Conservation (phyloP, 371 early-diverging fungal genomes). For the Catenaria anguillulae region DNA sequence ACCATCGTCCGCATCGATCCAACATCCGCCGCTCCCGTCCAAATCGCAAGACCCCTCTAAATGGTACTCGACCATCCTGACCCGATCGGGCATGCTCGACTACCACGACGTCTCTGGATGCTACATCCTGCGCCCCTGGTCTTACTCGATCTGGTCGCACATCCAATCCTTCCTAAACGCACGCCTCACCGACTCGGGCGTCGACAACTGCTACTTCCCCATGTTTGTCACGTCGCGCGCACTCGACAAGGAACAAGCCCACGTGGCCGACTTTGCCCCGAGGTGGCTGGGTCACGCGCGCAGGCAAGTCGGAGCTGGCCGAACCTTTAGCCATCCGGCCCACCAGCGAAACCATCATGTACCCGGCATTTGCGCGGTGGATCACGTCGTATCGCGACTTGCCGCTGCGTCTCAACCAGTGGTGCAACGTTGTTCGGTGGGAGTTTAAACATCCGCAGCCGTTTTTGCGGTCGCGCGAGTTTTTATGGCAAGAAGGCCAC, state of each 20-base stretch:
- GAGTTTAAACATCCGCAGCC: slow-evolving; percentile 99
- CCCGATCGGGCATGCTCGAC: slow-evolving; percentile 94
- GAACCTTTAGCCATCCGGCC: slow-evolving; percentile 99
- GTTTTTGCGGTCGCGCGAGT: slow-evolving; percentile 98
- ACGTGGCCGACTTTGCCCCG: slow-evolving; percentile 99
- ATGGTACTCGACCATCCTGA: slow-evolving; percentile 90
- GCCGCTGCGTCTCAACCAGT: slow-evolving; percentile 97
- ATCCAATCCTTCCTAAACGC: slow-evolving; percentile 89
- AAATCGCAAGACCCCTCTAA: slow-evolving; percentile 85
- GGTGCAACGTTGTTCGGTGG: slow-evolving; percentile 99
- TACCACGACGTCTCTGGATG: slow-evolving; percentile 99
- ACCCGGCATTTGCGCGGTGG: slow-evolving; percentile 99
- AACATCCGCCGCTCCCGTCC: too few species aligned
- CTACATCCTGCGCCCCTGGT: slow-evolving; percentile 95
- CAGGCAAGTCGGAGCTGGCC: slow-evolving; percentile 83
- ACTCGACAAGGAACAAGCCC: slow-evolving; percentile 96
- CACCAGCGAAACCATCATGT: slow-evolving; percentile 99
- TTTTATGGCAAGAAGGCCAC: slow-evolving; percentile 99
- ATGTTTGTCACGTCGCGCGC: slow-evolving; percentile 93
- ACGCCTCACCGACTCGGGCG: slow-evolving; percentile 82
- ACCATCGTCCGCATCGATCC: too few species aligned
- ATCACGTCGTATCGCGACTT: slow-evolving; percentile 97
- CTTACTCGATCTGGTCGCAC: slow-evolving; percentile 96
- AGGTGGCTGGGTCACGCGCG: slow-evolving; percentile 99
- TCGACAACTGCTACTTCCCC: slow-evolving; percentile 98